Evolutionary conservation across 2,329 filamentous ascomycete genomes (phyloP).

Genomic region (Ophiostoma ips): DNA sequence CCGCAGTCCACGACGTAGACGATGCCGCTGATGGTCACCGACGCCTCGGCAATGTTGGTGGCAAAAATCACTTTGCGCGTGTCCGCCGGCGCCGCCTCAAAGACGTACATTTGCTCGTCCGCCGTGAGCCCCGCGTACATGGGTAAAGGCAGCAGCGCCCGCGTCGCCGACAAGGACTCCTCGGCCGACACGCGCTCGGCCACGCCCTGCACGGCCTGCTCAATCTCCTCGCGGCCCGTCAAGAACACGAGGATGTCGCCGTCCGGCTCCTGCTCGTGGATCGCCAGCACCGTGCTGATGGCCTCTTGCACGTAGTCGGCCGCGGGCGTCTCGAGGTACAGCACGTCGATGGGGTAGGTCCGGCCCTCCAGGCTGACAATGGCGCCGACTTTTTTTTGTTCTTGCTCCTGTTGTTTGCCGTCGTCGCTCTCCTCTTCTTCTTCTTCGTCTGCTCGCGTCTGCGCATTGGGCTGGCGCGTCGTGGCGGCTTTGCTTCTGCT

Average conservation of each 20-base stretch:
- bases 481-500: neutral
- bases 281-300: slow-evolving; percentile 72
- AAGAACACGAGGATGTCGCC: slow-evolving; percentile 88
- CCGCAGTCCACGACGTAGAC: slow-evolving; percentile 83
- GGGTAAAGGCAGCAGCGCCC: slow-evolving; percentile 54
- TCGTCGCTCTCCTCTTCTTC: neutral
- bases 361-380: slow-evolving; percentile 81
- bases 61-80: slow-evolving; percentile 84
- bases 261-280: slow-evolving; percentile 64
- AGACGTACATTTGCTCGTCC: slow-evolving; percentile 91
- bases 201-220: slow-evolving; percentile 64
- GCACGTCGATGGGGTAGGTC: slow-evolving; percentile 75
- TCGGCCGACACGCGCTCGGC: slow-evolving; percentile 53
- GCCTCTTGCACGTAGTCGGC: slow-evolving; percentile 81
- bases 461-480: neutral
- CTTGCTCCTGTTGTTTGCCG: slow-evolving; percentile 17
- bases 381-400: slow-evolving; percentile 25
- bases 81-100: slow-evolving; percentile 67
- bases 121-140: slow-evolving; percentile 80
- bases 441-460: slow-evolving; percentile 3
- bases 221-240: slow-evolving; percentile 87
- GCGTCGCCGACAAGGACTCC: slow-evolving; percentile 33
- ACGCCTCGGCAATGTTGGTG: slow-evolving; percentile 94
- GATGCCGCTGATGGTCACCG: slow-evolving; percentile 85
- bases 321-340: slow-evolving; percentile 63